phyloP scores from a whole-genome alignment of 768 basidiomycete species.

The Lepiota brunneoincarnata region DNA sequence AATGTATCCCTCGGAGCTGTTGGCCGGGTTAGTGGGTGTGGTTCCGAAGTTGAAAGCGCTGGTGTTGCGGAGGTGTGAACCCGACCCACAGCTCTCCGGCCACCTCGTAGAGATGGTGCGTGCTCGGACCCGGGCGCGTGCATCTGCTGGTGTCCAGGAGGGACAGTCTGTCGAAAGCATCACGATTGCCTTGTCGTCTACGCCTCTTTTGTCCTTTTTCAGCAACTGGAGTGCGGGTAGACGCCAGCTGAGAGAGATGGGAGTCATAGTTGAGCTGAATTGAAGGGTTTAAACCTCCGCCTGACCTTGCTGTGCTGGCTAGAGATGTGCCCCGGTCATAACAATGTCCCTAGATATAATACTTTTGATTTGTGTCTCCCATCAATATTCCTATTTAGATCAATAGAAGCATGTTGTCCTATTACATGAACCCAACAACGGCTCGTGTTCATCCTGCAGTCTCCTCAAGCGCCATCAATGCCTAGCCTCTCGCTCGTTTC shows the following conservation, averaged over 20 bases:
- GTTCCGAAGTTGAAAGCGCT: not conserved
- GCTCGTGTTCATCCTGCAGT: no score
- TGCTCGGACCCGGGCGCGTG: not conserved
- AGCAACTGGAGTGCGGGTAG: not conserved
- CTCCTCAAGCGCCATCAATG: not conserved
- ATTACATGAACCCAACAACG: no score
- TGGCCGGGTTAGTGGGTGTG: not conserved
- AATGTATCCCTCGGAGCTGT: constrained; percentile 5
- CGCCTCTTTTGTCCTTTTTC: not conserved
- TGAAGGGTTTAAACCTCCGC: not conserved
- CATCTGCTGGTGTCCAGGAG: no score
- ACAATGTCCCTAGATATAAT: no score
- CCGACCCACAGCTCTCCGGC: not conserved
- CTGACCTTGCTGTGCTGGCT: not conserved
- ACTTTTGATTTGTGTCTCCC: no score
- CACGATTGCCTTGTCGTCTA: not conserved
- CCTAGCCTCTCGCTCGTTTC: not conserved
- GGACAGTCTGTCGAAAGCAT: not conserved
- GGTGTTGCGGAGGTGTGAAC: not conserved
- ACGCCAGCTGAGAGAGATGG: not conserved
- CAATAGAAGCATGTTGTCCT: no score
- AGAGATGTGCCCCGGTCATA: no score
- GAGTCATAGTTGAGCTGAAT: not conserved
- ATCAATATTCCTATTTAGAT: no score
- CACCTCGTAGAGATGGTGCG: not conserved